These are phyloP conservation scores for Xylaria sp. DNA, from an alignment of 2,329 filamentous ascomycete genomes.

Conservation along the genomic window DNA sequence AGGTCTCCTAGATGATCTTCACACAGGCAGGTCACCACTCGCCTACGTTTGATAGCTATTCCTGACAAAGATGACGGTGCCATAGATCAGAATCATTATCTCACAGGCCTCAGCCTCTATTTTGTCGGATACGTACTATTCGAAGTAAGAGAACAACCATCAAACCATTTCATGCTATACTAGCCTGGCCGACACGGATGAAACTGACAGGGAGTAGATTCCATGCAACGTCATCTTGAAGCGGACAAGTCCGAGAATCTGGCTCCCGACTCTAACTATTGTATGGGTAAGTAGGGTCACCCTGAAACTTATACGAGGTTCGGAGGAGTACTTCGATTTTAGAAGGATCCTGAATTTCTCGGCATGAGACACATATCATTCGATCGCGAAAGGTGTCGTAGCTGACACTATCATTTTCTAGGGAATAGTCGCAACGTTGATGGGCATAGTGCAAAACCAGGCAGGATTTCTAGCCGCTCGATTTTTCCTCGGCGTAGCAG, in stretches of 20 bases:
- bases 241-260: slow-evolving; percentile 66
- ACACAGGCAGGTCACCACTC: slow-evolving; percentile 59
- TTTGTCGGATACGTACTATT: slow-evolving; percentile 71
- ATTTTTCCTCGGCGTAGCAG: slow-evolving; percentile 67
- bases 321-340: background rate
- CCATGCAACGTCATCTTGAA: slow-evolving; percentile 73
- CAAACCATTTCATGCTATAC: background rate
- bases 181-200: background rate
- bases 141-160: slow-evolving; percentile 53
- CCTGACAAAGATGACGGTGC: slow-evolving; percentile 5
- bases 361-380: background rate
- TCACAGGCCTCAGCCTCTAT: slow-evolving; percentile 73
- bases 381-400: background rate
- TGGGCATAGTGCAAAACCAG: slow-evolving; percentile 62
- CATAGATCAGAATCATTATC: slow-evolving; percentile 69
- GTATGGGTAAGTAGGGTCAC: slow-evolving; percentile 53
- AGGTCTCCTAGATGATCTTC: slow-evolving; percentile 62
- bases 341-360: background rate
- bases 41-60: background rate
- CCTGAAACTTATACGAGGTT: background rate
- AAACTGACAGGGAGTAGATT: slow-evolving; percentile 53
- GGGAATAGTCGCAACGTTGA: slow-evolving; percentile 64
- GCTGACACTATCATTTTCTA: slow-evolving; percentile 17
- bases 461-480: slow-evolving; percentile 63
- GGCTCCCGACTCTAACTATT: slow-evolving; percentile 68